Conservation (phyloP, 306 rosid species). For the Ormosia emarginata region DNA sequence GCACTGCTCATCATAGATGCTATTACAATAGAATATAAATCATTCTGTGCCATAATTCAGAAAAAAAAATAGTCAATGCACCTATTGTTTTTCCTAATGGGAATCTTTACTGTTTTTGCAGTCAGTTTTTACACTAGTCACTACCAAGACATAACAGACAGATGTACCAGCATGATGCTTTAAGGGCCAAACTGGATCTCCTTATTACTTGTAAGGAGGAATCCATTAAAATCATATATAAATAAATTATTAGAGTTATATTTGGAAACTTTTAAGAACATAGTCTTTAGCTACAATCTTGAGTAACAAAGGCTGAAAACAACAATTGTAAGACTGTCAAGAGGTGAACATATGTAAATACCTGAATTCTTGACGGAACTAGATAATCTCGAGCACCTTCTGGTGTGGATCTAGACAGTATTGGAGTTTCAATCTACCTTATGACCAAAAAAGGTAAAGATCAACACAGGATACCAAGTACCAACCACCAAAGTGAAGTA, state of each 20-base stretch:
- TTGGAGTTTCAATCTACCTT: conserved; percentile 99
- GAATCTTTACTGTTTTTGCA: background rate
- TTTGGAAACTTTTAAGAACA: background rate
- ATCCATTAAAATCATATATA: background rate
- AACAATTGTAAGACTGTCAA: background rate
- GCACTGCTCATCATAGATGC: background rate
- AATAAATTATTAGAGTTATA: background rate
- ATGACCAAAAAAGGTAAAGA: conserved; percentile 52
- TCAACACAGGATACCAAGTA: conserved; percentile 30
- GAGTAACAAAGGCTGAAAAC: background rate
- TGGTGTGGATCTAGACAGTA: conserved; percentile 93
- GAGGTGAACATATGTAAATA: conserved; percentile 33
- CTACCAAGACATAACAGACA: background rate
- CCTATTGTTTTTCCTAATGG: background rate
- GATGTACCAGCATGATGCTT: background rate
- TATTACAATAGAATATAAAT: background rate
- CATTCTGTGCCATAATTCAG: background rate
- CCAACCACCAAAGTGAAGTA: conserved; percentile 15
- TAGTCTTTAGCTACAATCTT: background rate
- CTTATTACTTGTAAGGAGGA: background rate
- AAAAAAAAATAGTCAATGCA: background rate
- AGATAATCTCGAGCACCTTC: conserved; percentile 98
- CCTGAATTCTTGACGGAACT: conserved; percentile 99
- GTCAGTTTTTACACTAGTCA: background rate
- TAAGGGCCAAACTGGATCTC: background rate